Conservation (phyloP, 2,329 filamentous ascomycete species). For the Claviceps purpurea region DNA sequence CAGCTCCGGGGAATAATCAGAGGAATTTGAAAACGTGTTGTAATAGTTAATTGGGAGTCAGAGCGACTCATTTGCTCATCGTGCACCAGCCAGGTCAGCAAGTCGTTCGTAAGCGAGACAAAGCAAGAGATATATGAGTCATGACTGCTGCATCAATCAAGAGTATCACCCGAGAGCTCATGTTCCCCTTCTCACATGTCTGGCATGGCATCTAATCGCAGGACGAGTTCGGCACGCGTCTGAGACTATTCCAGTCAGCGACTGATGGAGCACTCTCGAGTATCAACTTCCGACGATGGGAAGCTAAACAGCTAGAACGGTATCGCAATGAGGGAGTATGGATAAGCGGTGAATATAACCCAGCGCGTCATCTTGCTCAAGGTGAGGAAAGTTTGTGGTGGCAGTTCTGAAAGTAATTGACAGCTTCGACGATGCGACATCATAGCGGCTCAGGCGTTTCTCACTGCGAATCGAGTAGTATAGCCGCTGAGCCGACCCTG, state of each 20-base stretch:
- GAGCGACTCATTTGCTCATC: no score
- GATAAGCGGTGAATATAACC: slow-evolving; percentile 10
- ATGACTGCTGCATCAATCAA: neutral
- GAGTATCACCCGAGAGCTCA: slow-evolving; percentile 22
- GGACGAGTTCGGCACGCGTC: neutral
- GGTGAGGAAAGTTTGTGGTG: neutral
- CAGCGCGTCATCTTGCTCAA: slow-evolving; percentile 10
- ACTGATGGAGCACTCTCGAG: neutral
- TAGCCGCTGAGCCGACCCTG: no score
- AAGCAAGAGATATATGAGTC: neutral
- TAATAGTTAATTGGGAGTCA: no score
- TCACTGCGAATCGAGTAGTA: no score
- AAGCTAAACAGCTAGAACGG: slow-evolving; percentile 10
- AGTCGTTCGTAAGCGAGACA: no score
- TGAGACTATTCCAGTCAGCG: no score
- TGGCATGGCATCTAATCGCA: slow-evolving; percentile 10
- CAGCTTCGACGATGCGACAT: neutral
- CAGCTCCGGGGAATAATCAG: no score
- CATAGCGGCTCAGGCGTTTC: neutral
- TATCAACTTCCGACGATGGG: neutral
- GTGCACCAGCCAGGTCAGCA: no score
- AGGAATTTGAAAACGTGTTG: no score
- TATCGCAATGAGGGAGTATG: slow-evolving; percentile 9
- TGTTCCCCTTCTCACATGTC: slow-evolving; percentile 26
- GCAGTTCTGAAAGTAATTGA: no score